Evolutionary conservation across 106 monocot species (phyloP).

Genomic region (Alisma plantagoaquatica): DNA sequence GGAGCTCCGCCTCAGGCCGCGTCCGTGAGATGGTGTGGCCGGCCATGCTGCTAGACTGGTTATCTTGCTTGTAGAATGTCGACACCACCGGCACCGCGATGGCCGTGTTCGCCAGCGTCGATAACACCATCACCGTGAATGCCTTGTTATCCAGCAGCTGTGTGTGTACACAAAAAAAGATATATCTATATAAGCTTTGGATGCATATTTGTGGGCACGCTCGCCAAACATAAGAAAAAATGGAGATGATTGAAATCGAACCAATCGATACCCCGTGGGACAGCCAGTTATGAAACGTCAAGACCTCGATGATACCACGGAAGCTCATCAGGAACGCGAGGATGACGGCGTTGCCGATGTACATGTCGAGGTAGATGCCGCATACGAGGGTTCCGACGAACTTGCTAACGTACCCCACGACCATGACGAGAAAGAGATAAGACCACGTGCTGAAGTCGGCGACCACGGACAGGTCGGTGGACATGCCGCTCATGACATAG

Average conservation of each 20-base stretch:
- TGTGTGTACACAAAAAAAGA: too few relatives aligned
- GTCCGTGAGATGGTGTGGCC: conserved; percentile 34
- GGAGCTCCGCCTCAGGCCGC: conserved; percentile 35
- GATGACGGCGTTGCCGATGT: conserved; percentile 20
- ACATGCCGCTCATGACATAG: conserved; percentile 26
- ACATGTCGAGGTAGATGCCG: conserved; percentile 27
- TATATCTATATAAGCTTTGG: too few relatives aligned
- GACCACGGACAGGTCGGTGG: conserved; percentile 25
- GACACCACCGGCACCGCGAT: conserved; percentile 27
- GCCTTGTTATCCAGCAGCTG: conserved; percentile 6
- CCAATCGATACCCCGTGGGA: conserved; percentile 15
- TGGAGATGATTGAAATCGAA: not conserved
- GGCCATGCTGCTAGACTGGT: conserved; percentile 26
- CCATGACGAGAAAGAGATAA: conserved; percentile 19
- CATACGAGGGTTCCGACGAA: conserved; percentile 16
- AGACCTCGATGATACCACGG: conserved; percentile 42
- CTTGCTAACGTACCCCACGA: conserved; percentile 26
- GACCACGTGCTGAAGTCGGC: not conserved
- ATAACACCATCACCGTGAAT: not conserved
- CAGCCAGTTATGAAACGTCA: conserved; percentile 19
- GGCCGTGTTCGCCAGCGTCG: not conserved
- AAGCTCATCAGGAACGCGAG: conserved; percentile 46
- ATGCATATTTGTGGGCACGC: too few relatives aligned
- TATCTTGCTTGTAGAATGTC: conserved; percentile 46
- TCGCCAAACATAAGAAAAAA: too few relatives aligned